These are phyloP conservation scores for Casaregolazyma suthepensis DNA, from an alignment of 1,139 yeast species.

Conservation along the genomic window DNA sequence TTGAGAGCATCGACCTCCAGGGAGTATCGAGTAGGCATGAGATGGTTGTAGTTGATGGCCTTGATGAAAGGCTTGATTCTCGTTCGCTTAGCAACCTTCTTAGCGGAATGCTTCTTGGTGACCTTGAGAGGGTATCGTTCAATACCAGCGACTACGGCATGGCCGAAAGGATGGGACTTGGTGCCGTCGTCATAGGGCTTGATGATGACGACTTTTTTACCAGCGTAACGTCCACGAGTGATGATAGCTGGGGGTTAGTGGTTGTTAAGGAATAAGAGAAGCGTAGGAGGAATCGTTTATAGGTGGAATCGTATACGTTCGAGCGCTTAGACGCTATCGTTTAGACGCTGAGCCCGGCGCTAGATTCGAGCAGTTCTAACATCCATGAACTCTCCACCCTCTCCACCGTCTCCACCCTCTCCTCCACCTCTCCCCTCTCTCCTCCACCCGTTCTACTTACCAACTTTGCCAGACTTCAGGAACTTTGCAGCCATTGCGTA, in stretches of 20 bases:
- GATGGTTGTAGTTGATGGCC: conserved; percentile 99
- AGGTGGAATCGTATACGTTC: too few relatives aligned
- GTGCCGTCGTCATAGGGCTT: conserved; percentile 99
- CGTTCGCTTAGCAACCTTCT: conserved; percentile 96
- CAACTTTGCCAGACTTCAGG: conserved; percentile 99
- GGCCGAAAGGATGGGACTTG: conserved; percentile 98
- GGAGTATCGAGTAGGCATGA: conserved; percentile 99
- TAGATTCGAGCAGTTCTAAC: too few relatives aligned
- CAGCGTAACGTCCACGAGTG: conserved; percentile 99
- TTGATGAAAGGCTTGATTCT: conserved; percentile 99
- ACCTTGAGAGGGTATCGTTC: conserved; percentile 99
- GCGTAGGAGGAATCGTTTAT: not conserved
- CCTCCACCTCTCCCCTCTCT: not conserved
- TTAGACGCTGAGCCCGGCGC: not conserved
- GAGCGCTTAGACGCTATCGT: too few relatives aligned
- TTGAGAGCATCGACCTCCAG: conserved; percentile 95
- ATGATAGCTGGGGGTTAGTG: too few relatives aligned
- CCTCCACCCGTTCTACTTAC: conserved; percentile 48
- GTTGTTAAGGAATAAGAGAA: too few relatives aligned
- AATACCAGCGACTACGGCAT: conserved; percentile 98
- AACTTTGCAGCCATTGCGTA: conserved; percentile 57
- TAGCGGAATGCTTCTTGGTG: conserved; percentile 90
- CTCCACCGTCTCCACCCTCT: not conserved
- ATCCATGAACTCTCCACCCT: too few relatives aligned
- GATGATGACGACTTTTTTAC: conserved; percentile 99